Conservation (phyloP, 495 filamentous ascomycete species). For the Bathelium albidoporum region DNA sequence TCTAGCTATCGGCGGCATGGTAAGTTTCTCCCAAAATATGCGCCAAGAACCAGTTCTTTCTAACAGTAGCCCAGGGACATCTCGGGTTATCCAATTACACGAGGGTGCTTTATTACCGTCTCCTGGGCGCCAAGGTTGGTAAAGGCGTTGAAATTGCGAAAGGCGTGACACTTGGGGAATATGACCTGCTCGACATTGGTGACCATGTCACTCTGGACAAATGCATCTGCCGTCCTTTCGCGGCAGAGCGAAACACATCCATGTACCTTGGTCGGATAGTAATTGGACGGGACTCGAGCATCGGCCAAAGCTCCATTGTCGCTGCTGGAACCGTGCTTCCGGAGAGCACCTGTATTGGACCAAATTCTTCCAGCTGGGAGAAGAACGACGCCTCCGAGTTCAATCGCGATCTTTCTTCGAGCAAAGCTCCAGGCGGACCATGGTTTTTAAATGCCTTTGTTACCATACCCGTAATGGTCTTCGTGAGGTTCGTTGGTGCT, state of each 20-base stretch:
- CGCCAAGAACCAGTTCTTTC: neutral
- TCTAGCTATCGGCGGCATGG: conserved; percentile 30
- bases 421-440: conserved; percentile 28
- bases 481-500: conserved; percentile 24
- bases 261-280: conserved; percentile 38
- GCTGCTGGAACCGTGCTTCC: conserved; percentile 35
- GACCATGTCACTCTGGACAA: conserved; percentile 32
- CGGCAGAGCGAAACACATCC: conserved; percentile 36
- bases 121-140: conserved; percentile 36
- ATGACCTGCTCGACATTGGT: conserved; percentile 37
- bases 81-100: conserved; percentile 29
- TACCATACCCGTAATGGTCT: conserved; percentile 24
- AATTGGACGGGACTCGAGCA: conserved; percentile 29
- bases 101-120: conserved; percentile 32
- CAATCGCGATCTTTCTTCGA: conserved; percentile 28
- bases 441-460: conserved; percentile 26
- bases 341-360: conserved; percentile 34
- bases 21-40: neutral
- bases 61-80: conserved; percentile 18
- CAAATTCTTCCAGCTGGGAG: conserved; percentile 40
- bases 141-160: conserved; percentile 29
- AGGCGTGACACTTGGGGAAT: conserved; percentile 33
- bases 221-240: conserved; percentile 35
- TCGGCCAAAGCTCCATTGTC: conserved; percentile 33
- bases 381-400: conserved; percentile 31